Conservation (phyloP, 192 early-diverging fungal genomes). For the Pilobolus umbonatus region DNA sequence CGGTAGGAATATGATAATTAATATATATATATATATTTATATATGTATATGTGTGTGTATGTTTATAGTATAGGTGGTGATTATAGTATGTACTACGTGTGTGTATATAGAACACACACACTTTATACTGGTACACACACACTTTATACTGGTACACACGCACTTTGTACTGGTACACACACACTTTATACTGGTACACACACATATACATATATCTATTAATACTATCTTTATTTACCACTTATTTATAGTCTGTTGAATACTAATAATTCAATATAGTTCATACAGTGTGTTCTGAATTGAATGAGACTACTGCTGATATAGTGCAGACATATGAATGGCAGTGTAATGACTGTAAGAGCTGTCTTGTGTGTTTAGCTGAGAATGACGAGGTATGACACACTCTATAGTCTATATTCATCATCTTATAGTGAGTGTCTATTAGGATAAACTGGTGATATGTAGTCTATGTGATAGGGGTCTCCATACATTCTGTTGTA, state of each 20-base stretch:
- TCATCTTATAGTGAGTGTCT: slow-evolving; percentile 4
- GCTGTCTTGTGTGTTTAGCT: slow-evolving; percentile 38
- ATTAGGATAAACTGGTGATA: slow-evolving; percentile 44
- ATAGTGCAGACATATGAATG: slow-evolving; percentile 36
- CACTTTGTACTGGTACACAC: no score
- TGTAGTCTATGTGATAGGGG: slow-evolving; percentile 45
- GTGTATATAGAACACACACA: not conserved
- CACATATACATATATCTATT: not conserved
- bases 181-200: not conserved
- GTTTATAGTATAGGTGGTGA: no score
- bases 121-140: no score
- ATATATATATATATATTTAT: not conserved
- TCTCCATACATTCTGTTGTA: slow-evolving; percentile 43
- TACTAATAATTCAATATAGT: slow-evolving; percentile 19
- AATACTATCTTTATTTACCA: not conserved
- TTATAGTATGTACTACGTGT: no score
- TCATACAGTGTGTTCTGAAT: slow-evolving; percentile 38
- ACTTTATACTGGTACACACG: not conserved
- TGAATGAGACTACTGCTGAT: slow-evolving; percentile 29
- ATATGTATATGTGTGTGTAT: not conserved
- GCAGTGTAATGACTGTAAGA: slow-evolving; percentile 52
- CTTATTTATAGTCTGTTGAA: not conserved
- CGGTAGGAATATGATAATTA: slow-evolving; percentile 14
- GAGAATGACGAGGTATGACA: slow-evolving; percentile 40
- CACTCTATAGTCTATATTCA: not conserved